Evolutionary conservation across 2,329 filamentous ascomycete genomes (phyloP).

Genomic region (Ceratocystis harringtonii): DNA sequence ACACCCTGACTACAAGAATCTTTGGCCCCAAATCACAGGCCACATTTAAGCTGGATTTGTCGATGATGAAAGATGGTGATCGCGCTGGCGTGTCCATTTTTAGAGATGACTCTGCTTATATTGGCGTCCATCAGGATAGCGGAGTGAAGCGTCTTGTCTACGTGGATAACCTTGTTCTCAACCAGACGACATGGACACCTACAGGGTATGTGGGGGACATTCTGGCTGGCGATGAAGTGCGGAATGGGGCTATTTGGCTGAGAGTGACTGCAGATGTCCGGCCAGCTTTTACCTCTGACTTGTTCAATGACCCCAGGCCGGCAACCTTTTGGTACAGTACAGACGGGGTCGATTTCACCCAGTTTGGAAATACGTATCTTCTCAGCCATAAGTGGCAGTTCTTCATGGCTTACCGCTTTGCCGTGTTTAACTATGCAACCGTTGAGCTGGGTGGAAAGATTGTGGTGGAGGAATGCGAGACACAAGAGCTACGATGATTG

Average conservation of each 20-base stretch:
- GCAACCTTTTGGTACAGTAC: conserved; percentile 27
- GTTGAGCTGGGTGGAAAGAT: conserved; percentile 20
- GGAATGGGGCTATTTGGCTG: conserved; percentile 19
- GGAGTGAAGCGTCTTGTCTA: conserved; percentile 22
- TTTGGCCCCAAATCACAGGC: conserved; percentile 31
- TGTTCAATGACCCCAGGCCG: conserved; percentile 9
- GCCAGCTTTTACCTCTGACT: conserved; percentile 14
- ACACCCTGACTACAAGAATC: conserved; percentile 34
- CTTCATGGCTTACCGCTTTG: conserved; percentile 36
- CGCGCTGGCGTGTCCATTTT: conserved; percentile 36
- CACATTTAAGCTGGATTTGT: conserved; percentile 35
- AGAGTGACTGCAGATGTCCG: conserved; percentile 20
- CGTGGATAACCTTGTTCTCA: conserved; percentile 22
- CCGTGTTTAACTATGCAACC: conserved; percentile 36
- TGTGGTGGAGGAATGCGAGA: conserved; percentile 16
- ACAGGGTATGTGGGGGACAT: conserved; percentile 17
- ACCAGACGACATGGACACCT: neutral
- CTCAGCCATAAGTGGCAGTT: conserved; percentile 30
- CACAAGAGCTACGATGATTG: neutral
- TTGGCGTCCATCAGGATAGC: conserved; percentile 31
- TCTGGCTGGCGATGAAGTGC: conserved; percentile 22
- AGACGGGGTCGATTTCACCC: conserved; percentile 28
- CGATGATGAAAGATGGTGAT: conserved; percentile 35
- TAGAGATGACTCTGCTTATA: conserved; percentile 37
- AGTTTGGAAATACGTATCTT: conserved; percentile 25